Evolutionary conservation across 2,329 filamentous ascomycete species (phyloP), one percentile per base, ranked within the genome.

Genomic region (Alternaria gaisen): DNA sequence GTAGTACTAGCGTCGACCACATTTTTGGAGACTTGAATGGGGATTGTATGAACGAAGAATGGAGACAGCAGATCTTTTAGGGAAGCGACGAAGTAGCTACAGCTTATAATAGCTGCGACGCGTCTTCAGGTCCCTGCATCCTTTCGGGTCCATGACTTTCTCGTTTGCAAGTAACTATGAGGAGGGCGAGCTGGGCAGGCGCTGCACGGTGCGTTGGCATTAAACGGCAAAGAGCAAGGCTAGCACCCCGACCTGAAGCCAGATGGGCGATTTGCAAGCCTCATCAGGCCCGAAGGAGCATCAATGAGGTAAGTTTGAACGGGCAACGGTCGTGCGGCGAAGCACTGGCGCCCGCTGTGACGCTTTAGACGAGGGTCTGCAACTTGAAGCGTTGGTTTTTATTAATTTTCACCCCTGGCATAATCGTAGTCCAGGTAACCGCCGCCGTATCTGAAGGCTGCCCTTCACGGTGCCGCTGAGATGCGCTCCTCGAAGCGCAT

Each of bases 141-240:
- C 12, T 52, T 65, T 55, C 63, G 51, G 22, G 36, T 18, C 40
- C 20, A 42, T 42, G 20, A 20, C 34, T 52, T 63, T 61, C 26
- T 54, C 64, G 63, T 56, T 41, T 47, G 47, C 24, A 22, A 43
- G 58, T 32, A 14, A 44, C 42, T n/a, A 18, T 40, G 24, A 51
- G 48, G 26, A 40, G 14, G 52, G 46, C 46, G 44, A 53, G 68
- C 65, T 64, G 57, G 70, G 65, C 71, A 72, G 51, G 65, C 43
- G 67, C 74, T 76, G 74, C 75, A 72, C 72, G 72, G 71, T 77
- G 75, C 74, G 74, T 63, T 77, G 73, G 73, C 73, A 76, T 57
- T 59, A 53, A 44, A 60, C 58, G 58, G 66, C 48, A 58, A 66
- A 63, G 53, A 63, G 63, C 61, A 69, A 42, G 56, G 63, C 68